Evolutionary conservation across 495 filamentous ascomycete species (phyloP).

Genomic region (Tuber melanosporum): DNA sequence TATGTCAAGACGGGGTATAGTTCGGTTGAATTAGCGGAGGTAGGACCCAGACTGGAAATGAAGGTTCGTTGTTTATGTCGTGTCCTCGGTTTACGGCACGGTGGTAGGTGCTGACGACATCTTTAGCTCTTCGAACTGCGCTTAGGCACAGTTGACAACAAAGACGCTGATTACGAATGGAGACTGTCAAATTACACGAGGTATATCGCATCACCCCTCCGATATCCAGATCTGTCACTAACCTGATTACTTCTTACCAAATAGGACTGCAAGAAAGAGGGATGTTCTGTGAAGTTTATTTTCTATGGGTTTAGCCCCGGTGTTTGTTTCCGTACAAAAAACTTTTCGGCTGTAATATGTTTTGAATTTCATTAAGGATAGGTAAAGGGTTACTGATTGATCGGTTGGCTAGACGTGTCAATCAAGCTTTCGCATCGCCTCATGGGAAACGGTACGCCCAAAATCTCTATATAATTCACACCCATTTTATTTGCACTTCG

Average conservation of each 20-base stretch:
- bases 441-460: not conserved
- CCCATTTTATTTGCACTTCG: not conserved
- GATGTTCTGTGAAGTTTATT: constrained; percentile 28
- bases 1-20: constrained; percentile 79
- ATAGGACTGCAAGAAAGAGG: constrained; percentile 44
- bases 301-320: not conserved
- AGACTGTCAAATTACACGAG: constrained; percentile 88
- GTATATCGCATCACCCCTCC: constrained; percentile 31
- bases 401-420: not conserved
- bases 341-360: not conserved
- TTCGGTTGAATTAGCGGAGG: constrained; percentile 87
- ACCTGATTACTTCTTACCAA: constrained; percentile 21
- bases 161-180: constrained; percentile 96
- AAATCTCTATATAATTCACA: not conserved
- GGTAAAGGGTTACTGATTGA: not conserved
- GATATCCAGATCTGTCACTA: constrained; percentile 28
- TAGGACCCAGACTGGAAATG: constrained; percentile 96
- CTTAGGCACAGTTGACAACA: constrained; percentile 87
- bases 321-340: not conserved
- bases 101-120: not conserved
- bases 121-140: constrained; percentile 77
- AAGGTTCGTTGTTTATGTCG: constrained; percentile 32
- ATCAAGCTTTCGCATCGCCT: not conserved
- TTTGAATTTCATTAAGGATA: not conserved
- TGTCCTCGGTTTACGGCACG: not conserved